A percentile compares a stretch with the other conserved stretches of the same genome.
These are phyloP conservation scores for Eutrema japonicum DNA, from an alignment of 345 rosid species.

Conservation along the genomic window DNA sequence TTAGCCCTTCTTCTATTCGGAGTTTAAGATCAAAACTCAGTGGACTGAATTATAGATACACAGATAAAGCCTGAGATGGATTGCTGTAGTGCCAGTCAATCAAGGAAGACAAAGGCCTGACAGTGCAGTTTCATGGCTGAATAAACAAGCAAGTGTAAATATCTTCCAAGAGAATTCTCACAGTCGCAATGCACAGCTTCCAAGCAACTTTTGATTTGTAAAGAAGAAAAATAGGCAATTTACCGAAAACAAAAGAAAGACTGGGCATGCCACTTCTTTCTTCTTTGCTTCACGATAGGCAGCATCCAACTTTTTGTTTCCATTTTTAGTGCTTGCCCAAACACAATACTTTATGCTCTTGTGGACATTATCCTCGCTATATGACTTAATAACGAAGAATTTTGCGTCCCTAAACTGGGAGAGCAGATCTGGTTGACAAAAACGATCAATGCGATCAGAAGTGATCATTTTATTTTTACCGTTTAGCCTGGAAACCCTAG, in stretches of 20 bases:
- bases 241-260: conserved; percentile 86
- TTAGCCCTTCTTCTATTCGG: neutral
- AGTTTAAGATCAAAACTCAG: conserved; percentile 17
- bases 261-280: conserved; percentile 55
- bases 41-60: conserved; percentile 5
- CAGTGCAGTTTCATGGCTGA: conserved; percentile 12
- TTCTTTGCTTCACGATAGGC: conserved; percentile 75
- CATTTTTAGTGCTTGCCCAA: conserved; percentile 89
- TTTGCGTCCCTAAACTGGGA: conserved; percentile 57
- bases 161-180: neutral
- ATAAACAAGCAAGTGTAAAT: conserved; percentile 3
- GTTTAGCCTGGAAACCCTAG: conserved; percentile 59
- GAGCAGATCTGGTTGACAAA: conserved; percentile 52
- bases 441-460: conserved; percentile 37
- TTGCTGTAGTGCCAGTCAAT: neutral
- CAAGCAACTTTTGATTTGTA: conserved; percentile 19
- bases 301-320: conserved; percentile 83
- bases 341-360: conserved; percentile 87
- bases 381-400: conserved; percentile 86
- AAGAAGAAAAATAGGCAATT: conserved; percentile 12
- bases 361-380: conserved; percentile 91
- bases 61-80: neutral
- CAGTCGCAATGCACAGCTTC: neutral
- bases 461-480: conserved; percentile 44
- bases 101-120: conserved; percentile 4